These are phyloP conservation scores for Arthroderma sp. DNA, from an alignment of 2,329 filamentous ascomycete genomes.

Conservation along the genomic window DNA sequence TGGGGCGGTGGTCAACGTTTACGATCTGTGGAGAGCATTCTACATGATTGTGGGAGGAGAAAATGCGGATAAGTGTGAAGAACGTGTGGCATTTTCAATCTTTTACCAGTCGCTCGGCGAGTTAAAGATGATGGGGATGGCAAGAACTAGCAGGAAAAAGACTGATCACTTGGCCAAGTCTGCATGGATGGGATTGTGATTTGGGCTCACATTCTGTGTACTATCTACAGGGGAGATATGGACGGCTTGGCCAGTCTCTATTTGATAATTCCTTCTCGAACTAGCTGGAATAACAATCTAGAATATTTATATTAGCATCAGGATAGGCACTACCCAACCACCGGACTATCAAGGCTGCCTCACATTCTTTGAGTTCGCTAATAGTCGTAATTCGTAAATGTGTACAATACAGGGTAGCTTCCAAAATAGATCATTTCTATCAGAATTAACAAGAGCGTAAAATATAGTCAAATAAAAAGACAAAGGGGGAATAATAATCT, in stretches of 20 bases:
- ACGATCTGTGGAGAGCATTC: constrained; percentile 52
- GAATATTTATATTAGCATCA: no score
- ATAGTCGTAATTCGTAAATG: constrained; percentile 1
- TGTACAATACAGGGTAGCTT: background rate
- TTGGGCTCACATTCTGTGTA: background rate
- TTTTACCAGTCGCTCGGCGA: constrained; percentile 84
- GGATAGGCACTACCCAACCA: no score
- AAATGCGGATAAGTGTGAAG: constrained; percentile 22
- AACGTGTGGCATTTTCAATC: constrained; percentile 45
- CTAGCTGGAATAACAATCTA: background rate
- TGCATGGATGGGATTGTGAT: constrained; percentile 53
- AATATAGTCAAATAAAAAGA: background rate
- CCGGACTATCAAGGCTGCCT: background rate
- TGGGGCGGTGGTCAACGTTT: constrained; percentile 48
- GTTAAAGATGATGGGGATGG: constrained; percentile 69
- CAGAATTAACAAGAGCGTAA: background rate
- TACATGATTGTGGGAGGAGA: constrained; percentile 38
- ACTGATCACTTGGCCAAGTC: constrained; percentile 83
- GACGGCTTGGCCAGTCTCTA: no score
- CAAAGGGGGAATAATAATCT: background rate
- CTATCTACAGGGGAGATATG: background rate
- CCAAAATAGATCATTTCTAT: background rate
- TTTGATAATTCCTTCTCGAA: no score
- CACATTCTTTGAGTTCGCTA: background rate
- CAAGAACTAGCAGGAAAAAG: constrained; percentile 84